Evolutionary conservation across 805 yeast species (phyloP).

Genomic region (Myxozyma vanderwaltii): DNA sequence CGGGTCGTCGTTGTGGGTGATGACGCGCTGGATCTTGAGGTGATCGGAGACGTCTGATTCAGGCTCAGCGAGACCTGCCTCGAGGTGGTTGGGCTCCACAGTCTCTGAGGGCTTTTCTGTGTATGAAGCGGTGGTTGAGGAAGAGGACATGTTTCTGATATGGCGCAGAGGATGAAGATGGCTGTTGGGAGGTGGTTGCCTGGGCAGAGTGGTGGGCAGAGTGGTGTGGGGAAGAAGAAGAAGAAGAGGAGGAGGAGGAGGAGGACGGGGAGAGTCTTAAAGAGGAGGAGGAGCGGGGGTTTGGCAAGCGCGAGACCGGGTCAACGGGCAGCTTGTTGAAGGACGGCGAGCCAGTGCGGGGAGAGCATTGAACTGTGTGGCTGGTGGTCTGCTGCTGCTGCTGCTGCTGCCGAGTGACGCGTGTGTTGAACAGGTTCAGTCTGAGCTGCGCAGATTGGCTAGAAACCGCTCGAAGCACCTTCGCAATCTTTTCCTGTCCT

Average conservation of each 20-base stretch:
- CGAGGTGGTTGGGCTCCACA: conserved; percentile 14
- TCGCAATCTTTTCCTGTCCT: too few species aligned
- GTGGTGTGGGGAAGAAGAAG: not conserved
- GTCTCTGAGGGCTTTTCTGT: conserved; percentile 12
- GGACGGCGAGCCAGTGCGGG: not conserved
- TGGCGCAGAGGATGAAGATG: not conserved
- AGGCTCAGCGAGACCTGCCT: conserved; percentile 1
- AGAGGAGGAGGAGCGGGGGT: conserved; percentile 3
- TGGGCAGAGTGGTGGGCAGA: not conserved
- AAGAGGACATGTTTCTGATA: not conserved
- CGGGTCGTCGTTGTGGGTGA: conserved; percentile 44
- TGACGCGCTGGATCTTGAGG: conserved; percentile 12
- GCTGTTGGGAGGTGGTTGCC: not conserved
- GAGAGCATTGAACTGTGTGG: not conserved
- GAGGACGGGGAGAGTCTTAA: not conserved
- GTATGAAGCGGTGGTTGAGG: conserved; percentile 9
- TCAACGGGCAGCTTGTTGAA: not conserved
- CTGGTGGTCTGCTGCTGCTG: not conserved
- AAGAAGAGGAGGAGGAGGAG: not conserved
- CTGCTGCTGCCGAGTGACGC: too few species aligned
- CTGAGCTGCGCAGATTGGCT: too few species aligned
- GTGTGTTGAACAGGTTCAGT: too few species aligned
- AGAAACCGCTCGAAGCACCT: too few species aligned
- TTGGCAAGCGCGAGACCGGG: not conserved
- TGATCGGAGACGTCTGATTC: conserved; percentile 1